Conservation (phyloP, 345 rosid genomes). For the Brassica cretica region DNA sequence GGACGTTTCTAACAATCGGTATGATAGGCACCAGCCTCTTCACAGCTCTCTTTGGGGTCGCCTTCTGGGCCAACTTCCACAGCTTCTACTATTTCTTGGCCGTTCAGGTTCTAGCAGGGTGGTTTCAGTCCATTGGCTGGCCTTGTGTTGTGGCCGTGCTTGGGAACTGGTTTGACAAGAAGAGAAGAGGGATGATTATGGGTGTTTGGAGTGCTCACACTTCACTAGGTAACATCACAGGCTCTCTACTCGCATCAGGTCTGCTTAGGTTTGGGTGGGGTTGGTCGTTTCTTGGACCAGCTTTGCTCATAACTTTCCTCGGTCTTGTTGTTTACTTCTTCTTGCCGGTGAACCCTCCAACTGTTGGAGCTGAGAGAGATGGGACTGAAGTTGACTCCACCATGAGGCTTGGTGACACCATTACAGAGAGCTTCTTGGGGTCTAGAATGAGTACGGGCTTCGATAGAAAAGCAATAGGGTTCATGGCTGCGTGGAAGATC, state of each 20-base stretch:
- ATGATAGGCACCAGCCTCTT: conserved; percentile 88
- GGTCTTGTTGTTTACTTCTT: conserved; percentile 70
- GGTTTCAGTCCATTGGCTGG: conserved; percentile 98
- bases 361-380: conserved; percentile 63
- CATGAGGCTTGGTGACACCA: conserved; percentile 53
- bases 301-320: conserved; percentile 55
- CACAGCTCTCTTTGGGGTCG: conserved; percentile 79
- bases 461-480: conserved; percentile 62
- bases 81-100: conserved; percentile 67
- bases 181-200: conserved; percentile 88
- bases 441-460: conserved; percentile 44
- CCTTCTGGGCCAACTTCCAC: conserved; percentile 77
- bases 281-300: conserved; percentile 91
- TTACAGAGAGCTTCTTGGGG: conserved; percentile 60
- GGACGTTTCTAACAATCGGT: conserved; percentile 76
- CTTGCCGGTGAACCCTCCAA: conserved; percentile 73
- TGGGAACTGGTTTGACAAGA: conserved; percentile 93
- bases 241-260: conserved; percentile 76
- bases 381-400: conserved; percentile 63
- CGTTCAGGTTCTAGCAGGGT: conserved; percentile 73
- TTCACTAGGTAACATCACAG: conserved; percentile 82
- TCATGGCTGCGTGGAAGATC: conserved; percentile 90
- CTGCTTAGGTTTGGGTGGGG: conserved; percentile 92
- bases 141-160: conserved; percentile 97
- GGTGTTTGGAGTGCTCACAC: conserved; percentile 99